phyloP scores from a whole-genome alignment of 768 basidiomycete species.

The Harrya chromipes region DNA sequence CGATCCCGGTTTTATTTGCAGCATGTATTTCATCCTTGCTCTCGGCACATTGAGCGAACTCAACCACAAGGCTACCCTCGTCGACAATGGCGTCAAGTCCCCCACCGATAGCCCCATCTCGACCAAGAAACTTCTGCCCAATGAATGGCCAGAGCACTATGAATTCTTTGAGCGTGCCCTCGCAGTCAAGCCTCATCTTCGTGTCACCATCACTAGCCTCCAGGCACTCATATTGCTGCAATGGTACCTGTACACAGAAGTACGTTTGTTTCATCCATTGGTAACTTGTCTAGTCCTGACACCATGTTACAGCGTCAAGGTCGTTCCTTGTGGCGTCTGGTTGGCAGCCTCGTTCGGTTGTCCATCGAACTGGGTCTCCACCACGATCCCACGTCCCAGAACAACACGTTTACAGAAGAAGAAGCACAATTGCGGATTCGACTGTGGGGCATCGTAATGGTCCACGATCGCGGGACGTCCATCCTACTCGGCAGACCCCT shows the following conservation, averaged over 20 bases:
- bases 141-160: constrained; percentile 74
- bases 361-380: constrained; percentile 83
- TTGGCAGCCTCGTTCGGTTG: constrained; percentile 79
- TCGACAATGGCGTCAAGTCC: constrained; percentile 44
- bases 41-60: constrained; percentile 81
- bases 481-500: constrained; percentile 84
- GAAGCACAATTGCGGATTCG: constrained; percentile 78
- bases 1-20: constrained; percentile 79
- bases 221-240: constrained; percentile 83
- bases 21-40: constrained; percentile 72
- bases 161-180: constrained; percentile 83
- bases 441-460: constrained; percentile 80
- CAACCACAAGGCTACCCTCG: constrained; percentile 61
- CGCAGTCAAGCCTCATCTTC: constrained; percentile 74
- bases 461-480: constrained; percentile 86
- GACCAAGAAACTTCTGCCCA: constrained; percentile 56
- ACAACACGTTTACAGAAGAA: constrained; percentile 61
- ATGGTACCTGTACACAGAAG: constrained; percentile 90
- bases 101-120: constrained; percentile 34
- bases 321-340: constrained; percentile 85
- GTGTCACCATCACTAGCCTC: constrained; percentile 77
- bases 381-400: constrained; percentile 74
- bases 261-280: constrained; percentile 28
- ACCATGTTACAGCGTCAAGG: constrained; percentile 65
- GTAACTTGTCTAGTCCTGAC: constrained; percentile 3